Base-by-base conservation (phyloP, 2,329 filamentous ascomycete species). In the Sporothrix luriei region DNA sequence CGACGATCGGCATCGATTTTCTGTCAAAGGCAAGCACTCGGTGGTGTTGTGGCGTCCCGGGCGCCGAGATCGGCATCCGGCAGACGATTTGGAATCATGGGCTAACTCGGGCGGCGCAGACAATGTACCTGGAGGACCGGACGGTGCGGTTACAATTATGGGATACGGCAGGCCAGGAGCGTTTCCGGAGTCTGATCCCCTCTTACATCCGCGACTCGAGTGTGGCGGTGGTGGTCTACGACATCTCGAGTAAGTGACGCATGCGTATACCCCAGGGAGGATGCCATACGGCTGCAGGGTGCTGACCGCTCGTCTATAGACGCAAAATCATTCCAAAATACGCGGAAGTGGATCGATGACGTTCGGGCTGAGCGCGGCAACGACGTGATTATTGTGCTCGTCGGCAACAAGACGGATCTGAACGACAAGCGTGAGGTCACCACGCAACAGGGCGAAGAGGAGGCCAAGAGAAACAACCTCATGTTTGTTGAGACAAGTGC, bases 401-500 rank as follows among this genome's bases (percentile, higher is more conserved):
- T 99, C 51, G 95, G 95, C 74, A 99, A 99, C 85, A 99, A 99
- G 89, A 99, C 95, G 57, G 95, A 99, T 85, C 82, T 99, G 80
- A 97, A 95, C 80, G 95, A 99, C 81, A 98, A 97, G 87, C 88
- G 95, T 69, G 94, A 99, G 82, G 95, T 99, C 72, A 99, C 94
- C 54, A 96, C 93, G 48, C 90, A 92, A 78, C 94, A 98, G 81
- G 95, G 95, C 71, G 95, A 99, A 80, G 95, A 98, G 76, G 95
- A 99, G 82, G 94, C 94, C 55, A 97, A 97, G 87, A 94, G 94
- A 85, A 94, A 97, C 81, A 95, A 95, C 74, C 84, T 97, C 75
- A 97, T 99, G 92, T 99, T 99, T 78, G 95, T 99, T 76, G 95
- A 99, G 85, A 99, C 95, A 68, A 97, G 93, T 80, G 95, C 95